These are phyloP conservation scores for Trichoderma gamsii DNA, from an alignment of 495 filamentous ascomycete species.

Conservation along the genomic window DNA sequence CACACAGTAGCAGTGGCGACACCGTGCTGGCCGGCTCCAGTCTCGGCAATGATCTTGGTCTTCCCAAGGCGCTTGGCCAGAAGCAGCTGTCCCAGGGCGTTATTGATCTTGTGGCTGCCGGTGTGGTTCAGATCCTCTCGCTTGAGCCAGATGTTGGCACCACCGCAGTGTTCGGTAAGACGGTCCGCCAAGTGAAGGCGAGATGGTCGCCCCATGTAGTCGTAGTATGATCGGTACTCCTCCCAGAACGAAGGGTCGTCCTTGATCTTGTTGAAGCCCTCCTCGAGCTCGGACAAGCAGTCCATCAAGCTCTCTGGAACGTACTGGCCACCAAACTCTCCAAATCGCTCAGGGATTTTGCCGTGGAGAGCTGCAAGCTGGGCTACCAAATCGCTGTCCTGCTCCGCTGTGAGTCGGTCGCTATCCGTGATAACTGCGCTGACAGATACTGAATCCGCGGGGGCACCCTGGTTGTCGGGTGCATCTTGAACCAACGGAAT, in stretches of 20 bases:
- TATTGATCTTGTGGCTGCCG: constrained; percentile 94
- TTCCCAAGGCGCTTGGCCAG: constrained; percentile 79
- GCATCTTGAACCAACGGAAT: constrained; percentile 61
- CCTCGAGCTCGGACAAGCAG: constrained; percentile 83
- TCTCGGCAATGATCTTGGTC: constrained; percentile 91
- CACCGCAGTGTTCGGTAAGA: constrained; percentile 79
- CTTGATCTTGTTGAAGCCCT: constrained; percentile 79
- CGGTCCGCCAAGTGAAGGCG: constrained; percentile 84
- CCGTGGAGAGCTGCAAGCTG: constrained; percentile 43
- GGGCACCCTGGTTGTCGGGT: constrained; percentile 23
- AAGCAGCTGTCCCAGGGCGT: constrained; percentile 83
- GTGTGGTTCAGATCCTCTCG: constrained; percentile 89
- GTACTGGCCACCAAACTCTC: constrained; percentile 97
- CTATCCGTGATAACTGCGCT: constrained; percentile 59
- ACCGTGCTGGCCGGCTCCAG: constrained; percentile 93
- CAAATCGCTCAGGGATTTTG: constrained; percentile 77
- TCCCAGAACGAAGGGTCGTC: constrained; percentile 93
- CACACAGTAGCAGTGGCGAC: constrained; percentile 95
- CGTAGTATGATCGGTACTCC: constrained; percentile 93
- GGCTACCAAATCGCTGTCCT: constrained; percentile 38
- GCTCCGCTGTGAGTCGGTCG: constrained; percentile 31
- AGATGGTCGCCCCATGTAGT: constrained; percentile 93
- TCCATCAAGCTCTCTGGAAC: constrained; percentile 98
- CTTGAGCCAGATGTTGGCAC: constrained; percentile 93
- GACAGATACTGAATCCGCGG: constrained; percentile 47